phyloP scores from a whole-genome alignment of 805 yeast genomes.

The Yamadazyma phyllophila region DNA sequence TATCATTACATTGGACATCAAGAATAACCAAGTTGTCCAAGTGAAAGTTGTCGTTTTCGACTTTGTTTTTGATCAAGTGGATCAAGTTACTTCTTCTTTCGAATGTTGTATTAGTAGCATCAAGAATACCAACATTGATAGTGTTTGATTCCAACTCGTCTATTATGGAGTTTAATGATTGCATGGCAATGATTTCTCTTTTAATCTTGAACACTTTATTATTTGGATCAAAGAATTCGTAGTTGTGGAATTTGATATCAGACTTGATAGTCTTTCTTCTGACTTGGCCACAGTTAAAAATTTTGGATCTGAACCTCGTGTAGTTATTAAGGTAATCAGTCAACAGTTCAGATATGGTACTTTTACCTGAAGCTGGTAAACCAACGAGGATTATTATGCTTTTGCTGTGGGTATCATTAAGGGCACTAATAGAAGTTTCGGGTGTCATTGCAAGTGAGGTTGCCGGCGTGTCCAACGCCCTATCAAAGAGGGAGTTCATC shows the following conservation, averaged over 20 bases:
- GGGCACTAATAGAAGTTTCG: neutral
- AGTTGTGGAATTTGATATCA: slow-evolving; percentile 20
- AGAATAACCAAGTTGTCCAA: slow-evolving; percentile 47
- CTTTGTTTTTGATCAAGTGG: slow-evolving; percentile 17
- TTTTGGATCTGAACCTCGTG: slow-evolving; percentile 22
- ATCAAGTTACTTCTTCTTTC: slow-evolving; percentile 34
- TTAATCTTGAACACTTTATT: slow-evolving; percentile 28
- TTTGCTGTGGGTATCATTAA: slow-evolving; percentile 5
- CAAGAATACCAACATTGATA: slow-evolving; percentile 38
- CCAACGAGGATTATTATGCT: slow-evolving; percentile 31
- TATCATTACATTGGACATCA: slow-evolving; percentile 59
- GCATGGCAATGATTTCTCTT: slow-evolving; percentile 36
- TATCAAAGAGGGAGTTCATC: slow-evolving; percentile 6
- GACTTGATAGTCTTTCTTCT: slow-evolving; percentile 33
- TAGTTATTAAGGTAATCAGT: slow-evolving; percentile 25
- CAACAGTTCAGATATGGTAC: slow-evolving; percentile 36
- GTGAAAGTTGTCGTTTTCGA: slow-evolving; percentile 3
- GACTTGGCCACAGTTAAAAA: slow-evolving; percentile 54
- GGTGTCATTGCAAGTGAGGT: slow-evolving; percentile 10
- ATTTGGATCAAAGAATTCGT: slow-evolving; percentile 39
- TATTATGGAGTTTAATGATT: slow-evolving; percentile 30
- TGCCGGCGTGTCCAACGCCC: slow-evolving; percentile 4
- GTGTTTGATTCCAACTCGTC: slow-evolving; percentile 24
- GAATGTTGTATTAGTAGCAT: slow-evolving; percentile 42
- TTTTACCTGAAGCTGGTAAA: slow-evolving; percentile 43